Evolutionary conservation across 176 grass and related monocot species (phyloP).

Genomic region (Oryza officinalis): DNA sequence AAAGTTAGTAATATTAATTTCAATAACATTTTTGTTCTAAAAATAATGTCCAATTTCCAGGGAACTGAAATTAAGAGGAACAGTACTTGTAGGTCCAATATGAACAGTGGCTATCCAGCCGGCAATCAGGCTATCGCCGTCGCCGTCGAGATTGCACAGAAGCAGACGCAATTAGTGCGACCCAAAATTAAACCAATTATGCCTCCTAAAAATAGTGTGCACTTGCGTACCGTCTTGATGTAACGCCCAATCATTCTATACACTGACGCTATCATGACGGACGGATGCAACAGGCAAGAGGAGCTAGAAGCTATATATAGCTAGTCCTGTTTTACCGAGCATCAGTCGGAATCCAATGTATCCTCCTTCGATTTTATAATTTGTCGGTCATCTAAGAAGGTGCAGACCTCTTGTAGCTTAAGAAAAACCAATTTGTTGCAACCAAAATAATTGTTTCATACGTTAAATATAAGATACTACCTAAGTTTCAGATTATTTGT

Average conservation of each 20-base stretch:
- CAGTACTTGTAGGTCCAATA: background rate
- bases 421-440: too few relatives aligned
- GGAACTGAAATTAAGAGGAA: too few relatives aligned
- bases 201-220: background rate
- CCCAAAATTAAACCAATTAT: background rate
- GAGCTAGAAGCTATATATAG: too few relatives aligned
- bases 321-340: too few relatives aligned
- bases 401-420: too few relatives aligned
- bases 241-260: background rate
- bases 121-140: background rate
- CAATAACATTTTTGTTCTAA: too few relatives aligned
- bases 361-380: background rate
- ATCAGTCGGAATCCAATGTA: background rate
- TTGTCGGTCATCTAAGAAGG: too few relatives aligned
- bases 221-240: background rate
- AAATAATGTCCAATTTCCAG: too few relatives aligned
- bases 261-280: background rate
- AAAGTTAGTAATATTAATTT: too few relatives aligned
- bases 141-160: background rate
- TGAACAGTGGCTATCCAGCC: background rate
- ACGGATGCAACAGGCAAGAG: background rate
- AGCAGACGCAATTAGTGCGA: background rate
- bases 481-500: too few relatives aligned
- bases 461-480: too few relatives aligned
- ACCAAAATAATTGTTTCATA: too few relatives aligned